A percentile compares a stretch with the other conserved stretches of the same genome.
phyloP scores from a whole-genome alignment of 1,139 yeast species.

The Pichiaceae sp. region DNA sequence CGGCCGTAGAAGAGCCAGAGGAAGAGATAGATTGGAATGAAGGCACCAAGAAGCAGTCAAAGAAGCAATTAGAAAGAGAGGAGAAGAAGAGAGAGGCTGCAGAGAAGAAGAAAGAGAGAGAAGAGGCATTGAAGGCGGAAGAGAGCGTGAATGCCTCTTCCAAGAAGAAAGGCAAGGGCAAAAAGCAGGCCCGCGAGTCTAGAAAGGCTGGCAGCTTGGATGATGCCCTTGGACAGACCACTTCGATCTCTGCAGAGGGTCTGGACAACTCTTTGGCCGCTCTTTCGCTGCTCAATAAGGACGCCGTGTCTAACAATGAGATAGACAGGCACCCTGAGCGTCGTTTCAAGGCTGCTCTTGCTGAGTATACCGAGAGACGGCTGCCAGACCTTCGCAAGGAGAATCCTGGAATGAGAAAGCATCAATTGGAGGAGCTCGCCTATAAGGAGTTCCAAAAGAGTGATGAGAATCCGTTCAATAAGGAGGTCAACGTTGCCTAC shows the following conservation, averaged over 20 bases:
- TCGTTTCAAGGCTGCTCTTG: slow-evolving; percentile 74
- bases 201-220: slow-evolving; percentile 32
- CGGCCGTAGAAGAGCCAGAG: slow-evolving; percentile 32
- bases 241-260: slow-evolving; percentile 63
- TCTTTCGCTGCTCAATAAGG: slow-evolving; percentile 50
- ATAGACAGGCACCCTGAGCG: slow-evolving; percentile 86
- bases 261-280: slow-evolving; percentile 77
- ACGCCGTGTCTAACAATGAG: slow-evolving; percentile 50
- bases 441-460: slow-evolving; percentile 78
- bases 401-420: slow-evolving; percentile 72
- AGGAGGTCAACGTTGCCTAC: slow-evolving; percentile 52
- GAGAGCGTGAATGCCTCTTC: slow-evolving; percentile 41
- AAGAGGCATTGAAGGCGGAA: slow-evolving; percentile 52
- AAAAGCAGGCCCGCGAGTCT: slow-evolving; percentile 47
- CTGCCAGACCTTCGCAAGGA: slow-evolving; percentile 69
- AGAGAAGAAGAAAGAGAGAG: slow-evolving; percentile 58
- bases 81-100: slow-evolving; percentile 58
- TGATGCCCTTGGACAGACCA: slow-evolving; percentile 27
- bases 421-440: slow-evolving; percentile 66
- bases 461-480: slow-evolving; percentile 81
- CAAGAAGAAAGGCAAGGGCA: slow-evolving; percentile 68
- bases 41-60: slow-evolving; percentile 63
- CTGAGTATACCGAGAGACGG: slow-evolving; percentile 65
- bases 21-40: slow-evolving; percentile 61
- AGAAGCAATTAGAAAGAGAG: slow-evolving; percentile 59